These are phyloP conservation scores for Cytauxzoon felis DNA, from an alignment of 169 alveolate species.

Conservation along the genomic window DNA sequence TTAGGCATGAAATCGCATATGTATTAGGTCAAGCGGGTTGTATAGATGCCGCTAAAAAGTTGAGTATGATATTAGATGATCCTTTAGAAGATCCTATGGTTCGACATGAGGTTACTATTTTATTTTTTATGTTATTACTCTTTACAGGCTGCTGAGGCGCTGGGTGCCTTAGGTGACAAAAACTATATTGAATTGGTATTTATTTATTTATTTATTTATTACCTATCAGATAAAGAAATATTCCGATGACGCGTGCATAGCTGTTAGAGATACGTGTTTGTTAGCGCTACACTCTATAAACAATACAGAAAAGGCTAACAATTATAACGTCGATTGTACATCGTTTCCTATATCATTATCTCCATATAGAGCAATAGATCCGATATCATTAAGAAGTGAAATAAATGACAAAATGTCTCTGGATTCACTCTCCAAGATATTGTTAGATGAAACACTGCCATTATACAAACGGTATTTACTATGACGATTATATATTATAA, in stretches of 20 bases:
- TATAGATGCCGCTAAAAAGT: constrained; percentile 61
- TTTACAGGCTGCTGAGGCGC: constrained; percentile 72
- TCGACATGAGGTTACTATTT: constrained; percentile 83
- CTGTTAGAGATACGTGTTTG: constrained; percentile 54
- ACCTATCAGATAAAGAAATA: constrained; percentile 43
- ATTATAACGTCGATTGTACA: constrained; percentile 8
- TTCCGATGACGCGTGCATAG: constrained; percentile 20
- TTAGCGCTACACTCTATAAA: constrained; percentile 44
- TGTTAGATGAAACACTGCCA: constrained; percentile 29
- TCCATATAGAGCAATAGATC: constrained; percentile 63
- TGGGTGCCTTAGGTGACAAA: constrained; percentile 74
- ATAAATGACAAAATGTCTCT: constrained; percentile 12
- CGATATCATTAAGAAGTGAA: constrained; percentile 33
- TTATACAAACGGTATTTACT: constrained; percentile 61
- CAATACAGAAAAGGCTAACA: constrained; percentile 1
- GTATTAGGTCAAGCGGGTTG: constrained; percentile 85
- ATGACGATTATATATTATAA: not conserved
- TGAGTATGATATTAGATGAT: constrained; percentile 72
- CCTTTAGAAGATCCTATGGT: constrained; percentile 80
- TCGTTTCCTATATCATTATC: constrained; percentile 43
- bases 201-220: not conserved
- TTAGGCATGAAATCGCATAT: constrained; percentile 87
- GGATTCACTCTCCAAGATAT: constrained; percentile 6
- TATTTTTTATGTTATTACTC: not conserved
- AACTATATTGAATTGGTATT: constrained; percentile 67